Evolutionary conservation across 805 yeast species (phyloP), one percentile per base, ranked within the genome.

Genomic region (Candida hispaniensis): DNA sequence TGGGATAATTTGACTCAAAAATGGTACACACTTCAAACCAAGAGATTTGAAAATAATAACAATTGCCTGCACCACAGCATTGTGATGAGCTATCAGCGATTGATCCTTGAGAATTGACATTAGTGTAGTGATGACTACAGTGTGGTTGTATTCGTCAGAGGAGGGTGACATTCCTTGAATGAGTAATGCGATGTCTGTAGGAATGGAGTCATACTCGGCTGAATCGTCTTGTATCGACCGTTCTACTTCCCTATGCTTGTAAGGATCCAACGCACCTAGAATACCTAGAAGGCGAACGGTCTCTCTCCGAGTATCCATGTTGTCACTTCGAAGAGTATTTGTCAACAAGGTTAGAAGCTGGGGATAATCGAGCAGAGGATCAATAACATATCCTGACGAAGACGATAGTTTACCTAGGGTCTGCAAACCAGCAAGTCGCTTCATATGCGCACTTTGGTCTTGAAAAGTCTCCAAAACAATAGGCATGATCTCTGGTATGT

Each of bases 121-220:
- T 42, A 91, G 59, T 5, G 86, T 81, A 27, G 75, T 75, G 26
- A 91, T 81, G 1, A 88, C 97, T 14, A 91, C 97, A 0, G 95
- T 85, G 2, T 97, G 94, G 48, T 81, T 86, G 48, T 86, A 91
- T 47, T 88, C 96, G 39, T 86, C 97, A 1, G 59, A 49, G 0
- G 93, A 77, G 2, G 97, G 97, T 5, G 94, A 79, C 68, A 82
- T 79, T 4, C 95, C 95, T 49, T 81, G 81, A 86, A 91, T 83
- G 34, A 91, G 63, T 14, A 91, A 61, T 5, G 88, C 82, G 44
- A 88, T 79, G 48, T 91, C 98, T 5, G 85, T 73, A 0, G 96
- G 79, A 3, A 94, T 91, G 2, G 88, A 83, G 49, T 79, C 79
- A 43, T 81, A 88, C 44, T 81, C 93, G 45, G 64, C 48, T 2